A percentile compares a stretch with the other conserved stretches of the same genome.
Evolutionary conservation across 2,329 filamentous ascomycete genomes (phyloP).

Genomic region (Kalmusia sp.): DNA sequence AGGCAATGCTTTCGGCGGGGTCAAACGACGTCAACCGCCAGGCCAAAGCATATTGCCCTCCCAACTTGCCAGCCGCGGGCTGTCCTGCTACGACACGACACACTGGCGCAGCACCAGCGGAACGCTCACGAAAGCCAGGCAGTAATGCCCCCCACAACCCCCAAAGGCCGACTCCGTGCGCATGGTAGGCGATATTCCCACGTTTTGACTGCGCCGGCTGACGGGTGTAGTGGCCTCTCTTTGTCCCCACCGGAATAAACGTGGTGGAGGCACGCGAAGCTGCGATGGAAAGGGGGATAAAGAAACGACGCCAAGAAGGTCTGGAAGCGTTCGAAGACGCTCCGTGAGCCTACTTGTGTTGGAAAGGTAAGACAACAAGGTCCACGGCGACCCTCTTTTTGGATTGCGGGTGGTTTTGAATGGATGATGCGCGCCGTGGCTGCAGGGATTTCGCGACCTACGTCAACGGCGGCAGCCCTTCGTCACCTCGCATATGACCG

Average conservation of each 20-base stretch:
- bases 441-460: conserved; percentile 17
- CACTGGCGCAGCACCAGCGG: conserved; percentile 16
- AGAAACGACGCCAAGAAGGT: conserved; percentile 36
- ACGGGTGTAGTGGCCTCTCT: conserved; percentile 24
- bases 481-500: conserved; percentile 39
- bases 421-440: conserved; percentile 13
- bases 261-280: conserved; percentile 17
- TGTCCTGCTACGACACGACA: conserved; percentile 13
- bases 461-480: conserved; percentile 32
- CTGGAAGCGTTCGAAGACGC: conserved; percentile 42
- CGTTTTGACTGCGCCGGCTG: conserved; percentile 27
- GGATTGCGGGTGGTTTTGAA: conserved; percentile 27
- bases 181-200: conserved; percentile 16
- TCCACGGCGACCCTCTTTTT: conserved; percentile 14
- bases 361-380: conserved; percentile 29
- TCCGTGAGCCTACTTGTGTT: conserved; percentile 22
- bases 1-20: conserved; percentile 27
- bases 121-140: conserved; percentile 15
- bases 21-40: conserved; percentile 40
- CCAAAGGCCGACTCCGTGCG: conserved; percentile 16
- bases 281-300: conserved; percentile 18
- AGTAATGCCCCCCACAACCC: neutral
- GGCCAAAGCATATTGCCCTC: conserved; percentile 27
- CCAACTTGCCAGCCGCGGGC: conserved; percentile 18
- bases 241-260: conserved; percentile 25